These are phyloP conservation scores for Pezicula carpinea DNA, from an alignment of 2,329 filamentous ascomycete species.

Conservation along the genomic window DNA sequence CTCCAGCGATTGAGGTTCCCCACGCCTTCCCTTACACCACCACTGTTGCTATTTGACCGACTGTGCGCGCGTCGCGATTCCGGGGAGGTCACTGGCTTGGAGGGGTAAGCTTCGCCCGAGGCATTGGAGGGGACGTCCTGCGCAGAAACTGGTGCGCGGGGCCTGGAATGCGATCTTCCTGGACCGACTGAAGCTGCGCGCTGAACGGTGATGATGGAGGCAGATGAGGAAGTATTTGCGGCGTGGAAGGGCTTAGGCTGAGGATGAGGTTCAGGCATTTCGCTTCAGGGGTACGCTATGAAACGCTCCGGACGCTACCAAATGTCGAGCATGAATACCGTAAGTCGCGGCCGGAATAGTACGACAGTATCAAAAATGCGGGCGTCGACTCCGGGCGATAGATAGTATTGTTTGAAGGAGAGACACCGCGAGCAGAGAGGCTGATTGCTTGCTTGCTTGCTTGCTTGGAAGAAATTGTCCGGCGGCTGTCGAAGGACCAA, in stretches of 20 bases:
- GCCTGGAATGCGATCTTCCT: background rate
- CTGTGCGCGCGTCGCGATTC: conserved; percentile 26
- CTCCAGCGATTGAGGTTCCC: conserved; percentile 50
- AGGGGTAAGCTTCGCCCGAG: conserved; percentile 2
- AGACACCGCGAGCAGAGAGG: too few relatives aligned
- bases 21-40: conserved; percentile 37
- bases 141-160: background rate
- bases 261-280: too few relatives aligned
- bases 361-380: too few relatives aligned
- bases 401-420: too few relatives aligned
- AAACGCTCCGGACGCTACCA: too few relatives aligned
- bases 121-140: conserved; percentile 1
- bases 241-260: conserved; percentile 1
- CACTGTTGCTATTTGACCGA: conserved; percentile 31
- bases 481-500: too few relatives aligned
- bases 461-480: too few relatives aligned
- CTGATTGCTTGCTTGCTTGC: too few relatives aligned
- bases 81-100: conserved; percentile 7
- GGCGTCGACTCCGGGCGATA: too few relatives aligned
- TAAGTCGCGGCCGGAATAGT: too few relatives aligned
- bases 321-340: too few relatives aligned
- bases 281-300: too few relatives aligned
- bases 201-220: conserved; percentile 5
- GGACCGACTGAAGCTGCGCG: conserved; percentile 1
- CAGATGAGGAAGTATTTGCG: conserved; percentile 1